phyloP scores from a whole-genome alignment of 2,329 filamentous ascomycete species.

The Penicillium freii region DNA sequence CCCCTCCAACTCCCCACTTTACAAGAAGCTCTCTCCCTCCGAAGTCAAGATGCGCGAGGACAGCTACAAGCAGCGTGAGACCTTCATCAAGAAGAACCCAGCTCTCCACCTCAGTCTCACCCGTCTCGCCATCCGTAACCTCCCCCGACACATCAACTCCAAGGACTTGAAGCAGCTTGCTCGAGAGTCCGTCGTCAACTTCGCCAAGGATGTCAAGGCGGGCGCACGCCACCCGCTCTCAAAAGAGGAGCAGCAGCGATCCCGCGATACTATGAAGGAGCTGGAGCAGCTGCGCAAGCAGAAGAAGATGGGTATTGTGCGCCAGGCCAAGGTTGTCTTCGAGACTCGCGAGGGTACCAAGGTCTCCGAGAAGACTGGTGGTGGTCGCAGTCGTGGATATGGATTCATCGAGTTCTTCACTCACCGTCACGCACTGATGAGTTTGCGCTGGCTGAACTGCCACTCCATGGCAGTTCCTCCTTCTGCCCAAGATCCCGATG shows the following conservation, averaged over 20 bases:
- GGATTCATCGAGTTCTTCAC: conserved; percentile 97
- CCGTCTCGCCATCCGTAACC: conserved; percentile 84
- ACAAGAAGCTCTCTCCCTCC: conserved; percentile 69
- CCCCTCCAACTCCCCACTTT: conserved; percentile 71
- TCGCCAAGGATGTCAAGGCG: conserved; percentile 82
- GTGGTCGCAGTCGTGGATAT: conserved; percentile 84
- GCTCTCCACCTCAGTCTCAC: conserved; percentile 84
- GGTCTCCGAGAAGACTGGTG: conserved; percentile 71
- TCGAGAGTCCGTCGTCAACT: conserved; percentile 87
- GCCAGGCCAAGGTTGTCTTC: conserved; percentile 92
- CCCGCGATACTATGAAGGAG: conserved; percentile 74
- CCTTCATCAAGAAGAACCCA: conserved; percentile 86
- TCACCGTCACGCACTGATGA: conserved; percentile 93
- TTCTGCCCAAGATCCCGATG: conserved; percentile 30
- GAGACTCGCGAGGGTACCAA: conserved; percentile 84
- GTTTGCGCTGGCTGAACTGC: conserved; percentile 88
- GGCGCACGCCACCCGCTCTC: conserved; percentile 74
- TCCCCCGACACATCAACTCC: conserved; percentile 76
- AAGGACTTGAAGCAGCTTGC: conserved; percentile 91
- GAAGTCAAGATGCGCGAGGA: conserved; percentile 87
- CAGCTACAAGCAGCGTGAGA: conserved; percentile 82
- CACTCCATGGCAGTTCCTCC: conserved; percentile 52
- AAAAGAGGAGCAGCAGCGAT: conserved; percentile 82
- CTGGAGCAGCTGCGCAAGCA: conserved; percentile 76
- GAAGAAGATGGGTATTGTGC: conserved; percentile 83